Evolutionary conservation across 2,329 filamentous ascomycete genomes (phyloP).

Genomic region (Ceratocystis smalleyi): DNA sequence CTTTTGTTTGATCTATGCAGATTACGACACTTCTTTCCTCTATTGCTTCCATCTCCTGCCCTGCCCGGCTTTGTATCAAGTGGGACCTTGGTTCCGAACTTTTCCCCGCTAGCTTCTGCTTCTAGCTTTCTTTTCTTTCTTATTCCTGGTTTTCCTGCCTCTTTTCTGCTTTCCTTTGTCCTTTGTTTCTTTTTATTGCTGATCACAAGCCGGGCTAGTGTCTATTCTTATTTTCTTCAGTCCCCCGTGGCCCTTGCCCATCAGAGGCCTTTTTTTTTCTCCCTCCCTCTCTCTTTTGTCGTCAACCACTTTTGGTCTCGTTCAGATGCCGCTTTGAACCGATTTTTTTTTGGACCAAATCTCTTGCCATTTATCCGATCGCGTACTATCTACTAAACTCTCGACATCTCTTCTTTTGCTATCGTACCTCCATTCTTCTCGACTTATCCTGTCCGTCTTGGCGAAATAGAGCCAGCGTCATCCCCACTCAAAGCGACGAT

Average conservation of each 20-base stretch:
- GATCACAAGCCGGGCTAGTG: background rate
- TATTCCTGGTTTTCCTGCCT: background rate
- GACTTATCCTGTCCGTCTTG: background rate
- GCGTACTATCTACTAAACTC: background rate
- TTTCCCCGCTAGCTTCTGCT: slow-evolving; percentile 1
- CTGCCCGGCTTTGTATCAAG: background rate
- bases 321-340: background rate
- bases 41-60: background rate
- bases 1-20: slow-evolving; percentile 2
- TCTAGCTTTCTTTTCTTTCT: background rate
- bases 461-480: background rate
- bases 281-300: background rate
- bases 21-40: slow-evolving; percentile 1
- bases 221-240: background rate
- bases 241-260: background rate
- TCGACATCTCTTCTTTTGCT: background rate
- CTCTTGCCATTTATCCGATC: background rate
- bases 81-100: slow-evolving; percentile 2
- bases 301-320: background rate
- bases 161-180: background rate
- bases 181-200: background rate
- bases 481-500: background rate
- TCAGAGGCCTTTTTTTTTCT: background rate
- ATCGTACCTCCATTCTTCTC: background rate
- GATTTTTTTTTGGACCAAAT: background rate